Conservation (phyloP, 2,329 filamentous ascomycete species). For the Dichotomopilus funicola region DNA sequence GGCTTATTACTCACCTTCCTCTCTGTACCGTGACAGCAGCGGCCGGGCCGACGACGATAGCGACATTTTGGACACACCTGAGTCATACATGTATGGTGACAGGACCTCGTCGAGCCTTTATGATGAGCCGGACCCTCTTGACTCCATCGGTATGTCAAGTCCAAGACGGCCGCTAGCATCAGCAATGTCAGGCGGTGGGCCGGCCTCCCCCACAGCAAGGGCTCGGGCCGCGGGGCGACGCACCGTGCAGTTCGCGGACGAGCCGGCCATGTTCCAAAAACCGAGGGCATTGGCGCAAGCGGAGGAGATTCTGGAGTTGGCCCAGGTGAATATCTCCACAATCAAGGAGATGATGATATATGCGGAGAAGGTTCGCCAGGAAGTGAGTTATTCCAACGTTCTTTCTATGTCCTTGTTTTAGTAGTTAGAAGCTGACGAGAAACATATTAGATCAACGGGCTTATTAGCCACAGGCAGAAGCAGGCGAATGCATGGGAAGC, state of each 20-base stretch:
- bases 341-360: slow-evolving; percentile 6
- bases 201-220: not conserved
- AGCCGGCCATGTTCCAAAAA: not conserved
- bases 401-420: not conserved
- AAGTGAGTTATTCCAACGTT: not conserved
- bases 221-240: not conserved
- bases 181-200: not conserved
- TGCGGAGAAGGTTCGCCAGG: slow-evolving; percentile 2
- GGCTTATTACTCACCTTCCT: too few species aligned
- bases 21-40: too few species aligned
- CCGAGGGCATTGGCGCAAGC: not conserved
- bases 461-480: slow-evolving; percentile 8
- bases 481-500: slow-evolving; percentile 14
- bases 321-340: not conserved
- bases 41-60: not conserved
- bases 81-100: not conserved
- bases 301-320: slow-evolving; percentile 1
- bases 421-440: not conserved
- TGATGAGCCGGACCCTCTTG: not conserved
- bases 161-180: not conserved
- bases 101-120: too few species aligned
- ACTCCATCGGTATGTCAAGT: not conserved
- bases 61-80: not conserved
- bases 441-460: slow-evolving; percentile 1
- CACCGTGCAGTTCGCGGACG: not conserved